A percentile compares a stretch with the other conserved stretches of the same genome.
These are phyloP conservation scores for Durio zibethinus DNA, from an alignment of 345 rosid genomes.

Conservation along the genomic window DNA sequence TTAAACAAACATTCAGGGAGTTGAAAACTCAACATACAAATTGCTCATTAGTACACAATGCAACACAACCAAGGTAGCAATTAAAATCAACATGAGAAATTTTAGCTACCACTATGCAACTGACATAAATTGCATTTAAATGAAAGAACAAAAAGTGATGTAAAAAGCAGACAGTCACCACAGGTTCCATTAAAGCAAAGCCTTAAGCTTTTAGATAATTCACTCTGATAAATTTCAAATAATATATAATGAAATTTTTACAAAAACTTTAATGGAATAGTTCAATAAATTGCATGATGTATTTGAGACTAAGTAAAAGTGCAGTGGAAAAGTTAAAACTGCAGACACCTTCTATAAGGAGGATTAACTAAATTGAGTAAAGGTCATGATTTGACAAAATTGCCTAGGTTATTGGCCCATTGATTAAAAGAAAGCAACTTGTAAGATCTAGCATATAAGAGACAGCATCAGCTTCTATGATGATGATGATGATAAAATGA, in stretches of 20 bases:
- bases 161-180: background rate
- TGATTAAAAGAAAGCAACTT: background rate
- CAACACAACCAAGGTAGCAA: conserved; percentile 23
- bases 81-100: background rate
- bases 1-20: conserved; percentile 98
- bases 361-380: background rate
- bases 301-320: background rate
- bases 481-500: too few species aligned
- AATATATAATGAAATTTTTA: background rate
- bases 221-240: conserved; percentile 5
- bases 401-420: background rate
- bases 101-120: conserved; percentile 4
- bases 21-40: conserved; percentile 88
- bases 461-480: too few species aligned
- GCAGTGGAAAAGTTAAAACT: background rate
- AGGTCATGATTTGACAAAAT: background rate
- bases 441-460: background rate
- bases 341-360: background rate
- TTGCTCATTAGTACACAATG: conserved; percentile 63
- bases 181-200: background rate
- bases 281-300: background rate
- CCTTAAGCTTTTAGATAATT: background rate
- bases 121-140: background rate
- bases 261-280: background rate
- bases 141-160: conserved; percentile 1